phyloP scores from a whole-genome alignment of 2,329 filamentous ascomycete species.

The Fusarium solani-melongenae region DNA sequence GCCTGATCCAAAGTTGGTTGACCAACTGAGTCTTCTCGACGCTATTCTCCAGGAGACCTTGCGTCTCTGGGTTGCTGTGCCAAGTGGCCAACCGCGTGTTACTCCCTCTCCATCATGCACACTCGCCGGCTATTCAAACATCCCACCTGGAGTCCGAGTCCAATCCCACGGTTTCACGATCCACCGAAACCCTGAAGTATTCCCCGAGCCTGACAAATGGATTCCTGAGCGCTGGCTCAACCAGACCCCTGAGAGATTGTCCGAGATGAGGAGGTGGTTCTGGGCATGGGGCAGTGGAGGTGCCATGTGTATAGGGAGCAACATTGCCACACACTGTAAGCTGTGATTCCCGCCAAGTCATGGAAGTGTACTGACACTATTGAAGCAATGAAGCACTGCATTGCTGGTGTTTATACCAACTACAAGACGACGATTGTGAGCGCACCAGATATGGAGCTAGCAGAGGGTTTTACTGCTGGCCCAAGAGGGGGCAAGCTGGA shows the following conservation, averaged over 20 bases:
- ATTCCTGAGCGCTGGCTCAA: background rate
- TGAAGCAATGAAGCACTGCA: conserved; percentile 13
- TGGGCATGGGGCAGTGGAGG: conserved; percentile 13
- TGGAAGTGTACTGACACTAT: background rate
- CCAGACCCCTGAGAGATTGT: background rate
- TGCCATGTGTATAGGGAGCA: conserved; percentile 11
- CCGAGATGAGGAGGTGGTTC: conserved; percentile 10
- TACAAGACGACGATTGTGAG: conserved; percentile 4
- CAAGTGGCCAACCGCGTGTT: conserved; percentile 7
- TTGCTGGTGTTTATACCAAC: conserved; percentile 13
- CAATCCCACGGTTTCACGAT: background rate
- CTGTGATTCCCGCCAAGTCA: background rate
- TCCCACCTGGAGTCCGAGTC: background rate
- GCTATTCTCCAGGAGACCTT: conserved; percentile 7
- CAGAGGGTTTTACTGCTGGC: conserved; percentile 7
- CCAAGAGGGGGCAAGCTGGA: conserved; percentile 10
- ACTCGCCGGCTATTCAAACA: background rate
- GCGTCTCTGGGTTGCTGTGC: conserved; percentile 2
- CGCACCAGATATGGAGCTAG: conserved; percentile 9
- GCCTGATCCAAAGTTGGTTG: conserved; percentile 4
- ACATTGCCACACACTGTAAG: conserved; percentile 11
- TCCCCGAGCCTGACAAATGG: conserved; percentile 1
- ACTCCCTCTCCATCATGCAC: background rate
- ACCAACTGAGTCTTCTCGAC: conserved; percentile 1
- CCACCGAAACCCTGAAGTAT: conserved; percentile 7